These are phyloP conservation scores for Hypericum perforatum DNA, from an alignment of 345 rosid species.

Conservation along the genomic window DNA sequence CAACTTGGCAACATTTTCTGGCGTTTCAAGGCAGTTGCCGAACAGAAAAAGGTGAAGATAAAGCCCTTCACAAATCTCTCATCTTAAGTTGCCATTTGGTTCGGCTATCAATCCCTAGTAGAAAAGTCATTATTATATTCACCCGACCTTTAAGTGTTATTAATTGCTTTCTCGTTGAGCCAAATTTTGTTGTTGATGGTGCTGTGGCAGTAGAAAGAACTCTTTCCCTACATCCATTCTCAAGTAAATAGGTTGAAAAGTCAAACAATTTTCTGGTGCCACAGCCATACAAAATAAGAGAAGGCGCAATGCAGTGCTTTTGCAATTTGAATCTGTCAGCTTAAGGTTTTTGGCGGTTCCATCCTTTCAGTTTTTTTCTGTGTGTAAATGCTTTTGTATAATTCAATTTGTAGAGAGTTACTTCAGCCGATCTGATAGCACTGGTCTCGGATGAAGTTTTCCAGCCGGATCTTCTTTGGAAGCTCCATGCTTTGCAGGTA, in stretches of 20 bases:
- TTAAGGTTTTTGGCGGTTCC: neutral
- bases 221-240: no score
- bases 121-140: neutral
- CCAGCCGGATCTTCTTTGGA: slow-evolving; percentile 82
- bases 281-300: no score
- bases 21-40: slow-evolving; percentile 88
- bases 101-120: neutral
- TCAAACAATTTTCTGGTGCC: no score
- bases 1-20: slow-evolving; percentile 69
- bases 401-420: slow-evolving; percentile 49
- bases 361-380: neutral
- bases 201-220: no score
- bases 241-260: no score
- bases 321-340: no score
- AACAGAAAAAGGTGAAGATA: slow-evolving; percentile 64
- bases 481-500: slow-evolving; percentile 81
- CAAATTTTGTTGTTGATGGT: no score
- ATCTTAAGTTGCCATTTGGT: no score
- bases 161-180: no score
- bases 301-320: no score
- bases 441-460: slow-evolving; percentile 95
- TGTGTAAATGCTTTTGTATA: slow-evolving; percentile 1
- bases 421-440: slow-evolving; percentile 83
- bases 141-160: no score
- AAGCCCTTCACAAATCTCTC: no score